These are phyloP conservation scores for Cymbopogon flexuosus DNA, from an alignment of 202 grass and related monocot genomes.

Conservation along the genomic window DNA sequence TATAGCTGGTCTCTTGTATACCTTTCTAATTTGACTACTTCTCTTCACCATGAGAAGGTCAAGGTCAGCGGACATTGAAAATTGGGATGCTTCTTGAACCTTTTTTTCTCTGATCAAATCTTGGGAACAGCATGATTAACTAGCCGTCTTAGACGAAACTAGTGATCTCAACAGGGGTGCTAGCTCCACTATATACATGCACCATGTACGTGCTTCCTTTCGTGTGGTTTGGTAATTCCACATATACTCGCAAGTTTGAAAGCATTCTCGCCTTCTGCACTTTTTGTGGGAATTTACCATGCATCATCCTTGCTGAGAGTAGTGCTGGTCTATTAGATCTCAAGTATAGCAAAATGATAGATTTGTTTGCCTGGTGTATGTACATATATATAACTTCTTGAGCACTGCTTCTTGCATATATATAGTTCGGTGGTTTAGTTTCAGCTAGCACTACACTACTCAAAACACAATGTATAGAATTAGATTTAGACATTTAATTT, in stretches of 20 bases:
- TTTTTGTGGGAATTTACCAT: background rate
- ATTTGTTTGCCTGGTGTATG: background rate
- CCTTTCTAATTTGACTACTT: background rate
- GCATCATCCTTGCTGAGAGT: too few species aligned
- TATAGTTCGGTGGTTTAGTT: background rate
- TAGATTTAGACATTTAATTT: background rate
- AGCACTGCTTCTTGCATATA: background rate
- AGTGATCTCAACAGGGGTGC: background rate
- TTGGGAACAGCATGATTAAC: background rate
- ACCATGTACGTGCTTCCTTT: background rate
- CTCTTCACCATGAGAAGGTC: background rate
- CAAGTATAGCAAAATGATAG: background rate
- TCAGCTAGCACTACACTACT: background rate
- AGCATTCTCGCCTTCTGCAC: too few species aligned
- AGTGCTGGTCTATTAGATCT: slow-evolving; percentile 15
- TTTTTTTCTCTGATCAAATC: slow-evolving; percentile 10
- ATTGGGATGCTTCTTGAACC: slow-evolving; percentile 12
- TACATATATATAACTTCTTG: background rate
- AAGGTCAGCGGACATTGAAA: background rate
- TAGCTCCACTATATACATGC: background rate
- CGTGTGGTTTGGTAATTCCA: background rate
- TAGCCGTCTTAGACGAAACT: background rate
- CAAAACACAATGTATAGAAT: background rate
- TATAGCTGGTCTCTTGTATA: background rate
- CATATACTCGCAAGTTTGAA: background rate